A percentile compares a stretch with the other conserved stretches of the same genome.
phyloP scores from a whole-genome alignment of 805 yeast genomes.

The Metschnikowia bowlesiae region DNA sequence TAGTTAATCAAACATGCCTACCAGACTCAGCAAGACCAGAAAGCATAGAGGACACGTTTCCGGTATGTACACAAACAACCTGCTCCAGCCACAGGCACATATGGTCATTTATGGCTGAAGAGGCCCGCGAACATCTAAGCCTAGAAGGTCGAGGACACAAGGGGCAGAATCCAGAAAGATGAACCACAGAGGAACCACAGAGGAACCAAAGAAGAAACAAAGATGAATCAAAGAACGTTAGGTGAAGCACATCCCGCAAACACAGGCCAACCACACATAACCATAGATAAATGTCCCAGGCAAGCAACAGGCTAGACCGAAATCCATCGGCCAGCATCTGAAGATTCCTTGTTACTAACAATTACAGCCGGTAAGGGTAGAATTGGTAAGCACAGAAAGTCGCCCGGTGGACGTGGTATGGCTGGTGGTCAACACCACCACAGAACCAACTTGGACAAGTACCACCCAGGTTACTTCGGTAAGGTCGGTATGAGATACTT shows the following conservation, averaged over 20 bases:
- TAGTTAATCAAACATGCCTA: conserved; percentile 65
- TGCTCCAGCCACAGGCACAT: not conserved
- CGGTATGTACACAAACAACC: conserved; percentile 57
- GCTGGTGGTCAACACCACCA: conserved; percentile 99
- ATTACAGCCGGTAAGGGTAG: conserved; percentile 98
- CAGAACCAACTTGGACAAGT: conserved; percentile 99
- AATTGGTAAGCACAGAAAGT: conserved; percentile 99
- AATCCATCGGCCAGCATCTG: too few relatives aligned
- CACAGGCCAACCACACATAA: too few relatives aligned
- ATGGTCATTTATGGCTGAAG: not conserved
- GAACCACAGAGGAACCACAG: too few relatives aligned
- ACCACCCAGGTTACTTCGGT: conserved; percentile 99
- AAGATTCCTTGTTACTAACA: conserved; percentile 28
- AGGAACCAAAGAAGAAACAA: too few relatives aligned
- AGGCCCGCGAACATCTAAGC: too few relatives aligned
- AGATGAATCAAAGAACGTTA: too few relatives aligned
- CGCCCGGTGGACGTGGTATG: conserved; percentile 99
- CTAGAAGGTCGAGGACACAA: too few relatives aligned
- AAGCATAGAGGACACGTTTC: conserved; percentile 99
- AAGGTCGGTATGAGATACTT: conserved; percentile 99
- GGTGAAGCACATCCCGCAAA: too few relatives aligned
- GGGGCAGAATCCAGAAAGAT: too few relatives aligned
- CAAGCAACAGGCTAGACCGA: too few relatives aligned
- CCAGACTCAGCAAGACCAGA: conserved; percentile 99
- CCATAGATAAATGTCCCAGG: too few relatives aligned